A percentile compares a stretch with the other conserved stretches of the same genome.
Evolutionary conservation across 139 green algal genomes (phyloP).

Genomic region (Haematococcus sp.): DNA sequence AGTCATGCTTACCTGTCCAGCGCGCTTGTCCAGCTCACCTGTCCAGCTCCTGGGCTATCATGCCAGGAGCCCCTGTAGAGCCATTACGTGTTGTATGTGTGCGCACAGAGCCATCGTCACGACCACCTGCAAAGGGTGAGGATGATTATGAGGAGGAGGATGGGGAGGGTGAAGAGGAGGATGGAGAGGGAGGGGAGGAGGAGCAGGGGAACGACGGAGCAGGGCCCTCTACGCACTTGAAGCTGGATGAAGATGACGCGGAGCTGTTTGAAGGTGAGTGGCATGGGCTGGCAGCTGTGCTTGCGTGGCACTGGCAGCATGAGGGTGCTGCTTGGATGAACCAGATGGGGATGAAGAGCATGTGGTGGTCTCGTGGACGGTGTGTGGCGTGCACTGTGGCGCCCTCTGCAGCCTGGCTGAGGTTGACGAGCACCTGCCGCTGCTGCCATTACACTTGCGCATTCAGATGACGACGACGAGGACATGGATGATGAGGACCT

Average conservation of each 20-base stretch:
- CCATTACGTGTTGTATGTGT: constrained; percentile 12
- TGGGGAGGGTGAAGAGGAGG: constrained; percentile 28
- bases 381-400: too few species aligned
- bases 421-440: background rate
- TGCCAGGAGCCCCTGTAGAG: too few species aligned
- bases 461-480: constrained; percentile 14
- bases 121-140: background rate
- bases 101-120: constrained; percentile 13
- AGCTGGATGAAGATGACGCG: constrained; percentile 23
- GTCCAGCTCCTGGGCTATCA: too few species aligned
- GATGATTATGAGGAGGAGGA: constrained; percentile 21
- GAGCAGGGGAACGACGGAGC: constrained; percentile 18
- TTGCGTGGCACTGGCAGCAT: background rate
- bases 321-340: background rate
- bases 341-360: too few species aligned
- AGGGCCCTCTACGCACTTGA: constrained; percentile 13
- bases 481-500: constrained; percentile 31
- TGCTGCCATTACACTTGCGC: background rate
- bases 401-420: background rate
- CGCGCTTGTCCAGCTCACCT: too few species aligned
- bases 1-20: too few species aligned
- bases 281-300: background rate
- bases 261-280: constrained; percentile 29
- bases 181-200: constrained; percentile 21
- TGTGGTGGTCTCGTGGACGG: too few species aligned